Evolutionary conservation across 2,329 filamentous ascomycete species (phyloP), one percentile per base, ranked within the genome.

Genomic region (Apiospora kogelbergensis): DNA sequence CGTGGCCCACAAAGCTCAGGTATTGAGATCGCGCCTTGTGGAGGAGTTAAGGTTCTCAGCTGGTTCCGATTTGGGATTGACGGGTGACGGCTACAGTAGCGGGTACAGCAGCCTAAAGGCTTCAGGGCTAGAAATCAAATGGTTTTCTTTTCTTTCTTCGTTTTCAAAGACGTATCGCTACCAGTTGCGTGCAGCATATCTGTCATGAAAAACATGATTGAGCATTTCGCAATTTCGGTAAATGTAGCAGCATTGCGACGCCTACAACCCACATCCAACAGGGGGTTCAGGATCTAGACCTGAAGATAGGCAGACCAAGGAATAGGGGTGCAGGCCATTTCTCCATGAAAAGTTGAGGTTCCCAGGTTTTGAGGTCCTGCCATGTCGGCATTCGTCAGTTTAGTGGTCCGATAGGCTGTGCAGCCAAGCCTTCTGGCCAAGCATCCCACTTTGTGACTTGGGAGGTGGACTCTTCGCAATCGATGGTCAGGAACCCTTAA

Each of bases 371-470:
- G 26, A 37, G 15, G 7, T 30, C 53, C 48, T 30, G 37, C 30
- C 26, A 37, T 11, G 30, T 60, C 53, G 53, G 53, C 53, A 60
- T 60, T 60, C 26, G 53, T 11, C 53, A 60, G 53, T 60, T 60
- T 60, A 60, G 53, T 60, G 53, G 30, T 60, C 53, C 53, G 53
- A 37, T 37, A 22, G 53, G 53, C 53, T 60, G 53, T 60, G 53
- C 53, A 60, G 9, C 30, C 48, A 33, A 33, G 48, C 48, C n/a
- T n/a, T n/a, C n/a, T n/a, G n/a, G n/a, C n/a, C n/a, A 33, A 33
- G 48, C 48, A 57, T 57, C 48, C 48, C 48, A 57, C 48, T 15
- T 42, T 10, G 13, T 45, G 17, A 45, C 46, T 60, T 33, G 10
- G 53, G 33, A 4, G 33, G 33, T 60, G 53, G 30, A 30, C 20